These are phyloP conservation scores for Chaetoceros tenuissimus DNA, from an alignment of 108 stramenopile genomes.

Conservation along the genomic window DNA sequence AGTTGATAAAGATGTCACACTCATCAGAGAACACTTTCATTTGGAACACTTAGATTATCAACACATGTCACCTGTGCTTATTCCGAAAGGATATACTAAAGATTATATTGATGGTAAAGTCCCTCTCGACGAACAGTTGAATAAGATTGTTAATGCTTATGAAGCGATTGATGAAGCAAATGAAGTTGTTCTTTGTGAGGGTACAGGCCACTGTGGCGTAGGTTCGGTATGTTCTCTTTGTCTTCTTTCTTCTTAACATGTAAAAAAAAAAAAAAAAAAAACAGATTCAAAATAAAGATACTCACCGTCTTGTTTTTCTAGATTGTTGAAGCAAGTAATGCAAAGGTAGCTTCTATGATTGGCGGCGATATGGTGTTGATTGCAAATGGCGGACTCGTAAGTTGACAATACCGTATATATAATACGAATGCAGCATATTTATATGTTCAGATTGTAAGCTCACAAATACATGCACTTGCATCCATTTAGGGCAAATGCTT, in stretches of 20 bases:
- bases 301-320: too few relatives aligned
- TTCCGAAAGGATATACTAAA: slow-evolving; percentile 90
- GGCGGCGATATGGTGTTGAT: slow-evolving; percentile 85
- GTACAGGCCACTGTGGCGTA: slow-evolving; percentile 97
- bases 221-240: too few relatives aligned
- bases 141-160: slow-evolving; percentile 46
- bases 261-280: slow-evolving; percentile 7
- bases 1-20: slow-evolving; percentile 89
- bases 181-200: slow-evolving; percentile 81
- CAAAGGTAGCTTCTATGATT: slow-evolving; percentile 80
- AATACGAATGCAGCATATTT: neutral
- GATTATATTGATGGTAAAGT: slow-evolving; percentile 84
- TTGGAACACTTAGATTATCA: slow-evolving; percentile 81
- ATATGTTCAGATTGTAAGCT: too few relatives aligned
- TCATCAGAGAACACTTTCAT: slow-evolving; percentile 84
- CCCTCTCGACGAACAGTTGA: slow-evolving; percentile 48
- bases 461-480: neutral
- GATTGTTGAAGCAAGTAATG: slow-evolving; percentile 91
- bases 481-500: slow-evolving; percentile 57
- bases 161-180: slow-evolving; percentile 34
- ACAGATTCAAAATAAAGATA: neutral
- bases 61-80: slow-evolving; percentile 92
- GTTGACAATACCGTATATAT: neutral
- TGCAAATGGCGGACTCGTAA: slow-evolving; percentile 86
- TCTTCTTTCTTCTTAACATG: too few relatives aligned